These are phyloP conservation scores for Flammula alnicola DNA, from an alignment of 1,284 basidiomycete species.

Conservation along the genomic window DNA sequence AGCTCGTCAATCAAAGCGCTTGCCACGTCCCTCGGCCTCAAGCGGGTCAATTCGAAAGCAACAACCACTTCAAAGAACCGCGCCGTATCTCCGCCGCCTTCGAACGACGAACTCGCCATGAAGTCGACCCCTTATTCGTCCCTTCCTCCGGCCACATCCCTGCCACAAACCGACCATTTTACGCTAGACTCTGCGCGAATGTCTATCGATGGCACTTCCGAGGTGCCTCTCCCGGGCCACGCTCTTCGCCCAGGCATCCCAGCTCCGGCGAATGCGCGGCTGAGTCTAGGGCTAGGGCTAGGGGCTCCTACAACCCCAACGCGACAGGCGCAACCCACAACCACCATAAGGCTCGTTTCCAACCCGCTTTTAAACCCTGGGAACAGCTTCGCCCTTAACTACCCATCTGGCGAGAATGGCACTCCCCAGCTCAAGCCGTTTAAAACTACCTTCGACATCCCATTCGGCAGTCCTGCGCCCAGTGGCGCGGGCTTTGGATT, in stretches of 20 bases:
- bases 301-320: slow-evolving; percentile 38
- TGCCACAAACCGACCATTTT: slow-evolving; percentile 53
- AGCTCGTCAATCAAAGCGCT: slow-evolving; percentile 71
- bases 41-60: slow-evolving; percentile 42
- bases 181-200: slow-evolving; percentile 46
- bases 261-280: slow-evolving; percentile 58
- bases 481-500: slow-evolving; percentile 35
- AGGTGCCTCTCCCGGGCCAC: slow-evolving; percentile 59
- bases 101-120: slow-evolving; percentile 48
- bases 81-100: slow-evolving; percentile 28
- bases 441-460: slow-evolving; percentile 67
- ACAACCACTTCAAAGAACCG: slow-evolving; percentile 34
- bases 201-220: slow-evolving; percentile 34
- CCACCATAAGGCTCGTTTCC: slow-evolving; percentile 68
- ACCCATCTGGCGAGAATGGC: slow-evolving; percentile 26
- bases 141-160: slow-evolving; percentile 45
- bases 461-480: slow-evolving; percentile 56
- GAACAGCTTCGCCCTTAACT: slow-evolving; percentile 14
- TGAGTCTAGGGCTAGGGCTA: slow-evolving; percentile 51
- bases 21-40: slow-evolving; percentile 71
- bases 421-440: slow-evolving; percentile 69
- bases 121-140: slow-evolving; percentile 57
- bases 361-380: slow-evolving; percentile 27
- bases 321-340: slow-evolving; percentile 46
- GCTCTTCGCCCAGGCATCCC: slow-evolving; percentile 57